Base-by-base conservation (phyloP, 495 filamentous ascomycete species). In the Letharia columbiana region DNA sequence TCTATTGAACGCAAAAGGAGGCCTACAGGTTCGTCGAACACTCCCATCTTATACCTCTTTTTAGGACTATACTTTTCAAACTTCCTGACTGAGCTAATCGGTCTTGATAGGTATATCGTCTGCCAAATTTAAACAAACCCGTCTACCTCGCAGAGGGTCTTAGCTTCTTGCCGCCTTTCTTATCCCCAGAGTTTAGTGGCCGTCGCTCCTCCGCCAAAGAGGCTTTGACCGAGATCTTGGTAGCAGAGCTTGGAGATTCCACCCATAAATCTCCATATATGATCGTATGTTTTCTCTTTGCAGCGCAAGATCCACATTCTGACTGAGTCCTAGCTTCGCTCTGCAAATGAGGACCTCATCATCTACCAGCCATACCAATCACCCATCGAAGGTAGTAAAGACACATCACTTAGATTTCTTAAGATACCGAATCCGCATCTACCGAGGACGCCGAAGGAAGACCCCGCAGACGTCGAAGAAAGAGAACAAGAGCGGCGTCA, bases 191-290 rank as follows among this genome's bases (percentile, higher is more conserved):
- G 12, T 88, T 85, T 66, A 73, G 79, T 2, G 85, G 84, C 17
- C 86, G 87, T 71, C 83, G 87, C 72, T 84, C 84, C n/a, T 84
- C 83, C 44, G 81, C 83, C 12, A 87, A 86, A 68, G 92, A 92
- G 71, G 78, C 76, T 2, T 71, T 98, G 8, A 83, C 84, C 28
- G 92, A 98, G 72, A 82, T 93, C 39, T 69, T 96, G 39, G 81
- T 96, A 8, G 86, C 91, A 56, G 88, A 97, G 65, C 81, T 98
- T 52, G 94, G 94, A 15, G 91, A 96, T 74, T 72, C 80, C 12
- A 84, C 79, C 31, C 77, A 80, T 41, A 87, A 81, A 67, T 84
- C 82, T 17, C 91, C 94, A 31, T 90, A 94, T 73, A 78, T 98
- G 45, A 85, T 98, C 72, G 88, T 93, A 79, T 72, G 84, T 39